Evolutionary conservation across 257 asterid species (phyloP), one percentile per base, ranked within the genome.

Genomic region (Ilex asprella): DNA sequence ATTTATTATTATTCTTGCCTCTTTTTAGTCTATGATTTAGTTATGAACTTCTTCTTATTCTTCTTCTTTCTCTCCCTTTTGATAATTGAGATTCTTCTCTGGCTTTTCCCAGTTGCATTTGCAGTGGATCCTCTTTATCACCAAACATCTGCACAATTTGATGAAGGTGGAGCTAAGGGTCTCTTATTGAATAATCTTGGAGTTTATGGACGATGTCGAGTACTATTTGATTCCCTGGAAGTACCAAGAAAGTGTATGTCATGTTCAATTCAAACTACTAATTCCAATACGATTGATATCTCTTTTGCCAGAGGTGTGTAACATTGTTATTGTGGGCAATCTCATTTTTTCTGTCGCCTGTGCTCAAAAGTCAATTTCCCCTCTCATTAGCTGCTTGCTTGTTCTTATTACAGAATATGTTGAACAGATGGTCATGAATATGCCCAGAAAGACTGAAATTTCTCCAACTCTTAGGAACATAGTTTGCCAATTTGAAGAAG

Each of bases 161-260:
- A 91, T 74, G 98, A 93, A 85, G 97, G 99, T 57, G 99, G 99
- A 30, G 97, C 95, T 2, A 93, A 85, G 82, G 99, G 99, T 62
- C 80, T 93, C 67, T 73, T 93, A 68, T 73, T 93, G 83, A 89
- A 89, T 83, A 93, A 93, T 74, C 89, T 93, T 31, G 97, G 99
- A 67, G 89, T 93, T 47, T 93, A 87, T 79, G 94, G 83, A 52
- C 72, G 79, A 68, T 93, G 99, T 81, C 78, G 76, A 67, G 95
- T 93, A 71, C 95, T 93, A 47, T 93, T 93, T 68, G 99, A 93
- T 79, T 93, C 97, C 14, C 58, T 65, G 15, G 97, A 93, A 76
- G 75, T 93, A 59, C 99, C 99, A 75, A 95, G 97, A 71, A 93
- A 75, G 74, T 80, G 82, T 71, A 54, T 59, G 53, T 51, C 81